Evolutionary conservation across 2,329 filamentous ascomycete species (phyloP), one percentile per base, ranked within the genome.

Genomic region (Fusarium transvaalense): DNA sequence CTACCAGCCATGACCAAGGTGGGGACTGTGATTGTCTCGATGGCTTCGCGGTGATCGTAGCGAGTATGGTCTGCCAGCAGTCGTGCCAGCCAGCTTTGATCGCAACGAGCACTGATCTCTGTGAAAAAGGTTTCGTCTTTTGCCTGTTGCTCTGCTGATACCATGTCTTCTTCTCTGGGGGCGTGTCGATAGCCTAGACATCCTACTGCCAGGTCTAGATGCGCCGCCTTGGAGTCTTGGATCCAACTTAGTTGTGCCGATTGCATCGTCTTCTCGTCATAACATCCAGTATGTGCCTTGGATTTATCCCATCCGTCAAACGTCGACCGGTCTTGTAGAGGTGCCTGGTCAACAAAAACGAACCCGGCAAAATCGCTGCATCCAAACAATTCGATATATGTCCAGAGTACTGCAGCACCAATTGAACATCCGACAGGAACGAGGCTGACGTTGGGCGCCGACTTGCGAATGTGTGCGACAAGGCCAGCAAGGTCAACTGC

Each of bases 301-400:
- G 61, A 63, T 39, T 66, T 61, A 32, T 73, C 63, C 73, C 73
- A 75, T 19, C 6, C 47, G 34, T 69, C 73, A 45, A 75, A 73
- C 21, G 25, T 12, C 21, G 73, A 75, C 21, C 70, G 68, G 38
- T 75, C 73, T 53, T 75, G 73, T 17, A 75, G 55, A 15, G 73
- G 73, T 21, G 73, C 73, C 53, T 75, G 73, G 25, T 75, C 73
- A 32, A 75, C 73, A 31, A 75, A 75, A n/a, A 74, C 73, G 45
- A 75, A 53, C 2, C 73, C 73, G 9, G 64, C 41, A 61, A 75
- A 75, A n/a, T 74, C 71, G 14, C 45, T 46, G 17, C 71, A 71
- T 7, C 70, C 70, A 56, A 75, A 75, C 15, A 75, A 45, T 32
- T 75, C 73, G 19, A 72, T 29, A 9, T 75, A 74, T 9, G 73